These are phyloP conservation scores for Besnoitia besnoiti DNA, from an alignment of 169 alveolate genomes.

Conservation along the genomic window DNA sequence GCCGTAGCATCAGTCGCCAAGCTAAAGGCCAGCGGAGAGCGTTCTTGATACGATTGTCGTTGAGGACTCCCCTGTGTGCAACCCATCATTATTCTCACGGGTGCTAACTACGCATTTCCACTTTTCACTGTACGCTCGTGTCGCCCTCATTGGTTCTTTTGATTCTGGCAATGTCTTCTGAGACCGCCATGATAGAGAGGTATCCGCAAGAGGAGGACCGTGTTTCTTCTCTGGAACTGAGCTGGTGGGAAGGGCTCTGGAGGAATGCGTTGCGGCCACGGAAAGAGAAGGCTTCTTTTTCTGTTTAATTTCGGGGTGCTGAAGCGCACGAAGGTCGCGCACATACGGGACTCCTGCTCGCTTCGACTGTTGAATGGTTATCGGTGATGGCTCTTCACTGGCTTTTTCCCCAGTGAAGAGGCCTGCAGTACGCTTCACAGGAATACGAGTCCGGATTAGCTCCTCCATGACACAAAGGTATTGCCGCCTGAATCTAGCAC, in stretches of 20 bases:
- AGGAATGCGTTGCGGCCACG: background rate
- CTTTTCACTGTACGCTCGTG: conserved; percentile 16
- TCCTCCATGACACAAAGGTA: conserved; percentile 11
- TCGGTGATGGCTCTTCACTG: background rate
- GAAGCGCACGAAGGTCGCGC: background rate
- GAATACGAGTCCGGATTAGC: background rate
- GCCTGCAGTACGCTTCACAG: background rate
- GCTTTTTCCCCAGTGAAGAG: background rate
- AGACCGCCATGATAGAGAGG: background rate
- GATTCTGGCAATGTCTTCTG: background rate
- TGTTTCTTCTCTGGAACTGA: background rate
- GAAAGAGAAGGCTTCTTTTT: background rate
- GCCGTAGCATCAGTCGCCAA: no score
- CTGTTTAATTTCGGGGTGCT: background rate
- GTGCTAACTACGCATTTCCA: background rate
- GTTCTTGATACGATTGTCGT: background rate
- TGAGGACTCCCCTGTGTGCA: no score
- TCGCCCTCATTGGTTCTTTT: background rate
- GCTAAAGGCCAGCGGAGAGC: background rate
- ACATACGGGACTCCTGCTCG: background rate
- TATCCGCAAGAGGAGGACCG: background rate
- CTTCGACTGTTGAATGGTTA: background rate
- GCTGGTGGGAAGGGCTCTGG: background rate
- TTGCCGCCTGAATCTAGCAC: conserved; percentile 15
- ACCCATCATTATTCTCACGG: no score